phyloP scores from a whole-genome alignment of 2,329 filamentous ascomycete species.

The Pseudogymnoascus sp. region DNA sequence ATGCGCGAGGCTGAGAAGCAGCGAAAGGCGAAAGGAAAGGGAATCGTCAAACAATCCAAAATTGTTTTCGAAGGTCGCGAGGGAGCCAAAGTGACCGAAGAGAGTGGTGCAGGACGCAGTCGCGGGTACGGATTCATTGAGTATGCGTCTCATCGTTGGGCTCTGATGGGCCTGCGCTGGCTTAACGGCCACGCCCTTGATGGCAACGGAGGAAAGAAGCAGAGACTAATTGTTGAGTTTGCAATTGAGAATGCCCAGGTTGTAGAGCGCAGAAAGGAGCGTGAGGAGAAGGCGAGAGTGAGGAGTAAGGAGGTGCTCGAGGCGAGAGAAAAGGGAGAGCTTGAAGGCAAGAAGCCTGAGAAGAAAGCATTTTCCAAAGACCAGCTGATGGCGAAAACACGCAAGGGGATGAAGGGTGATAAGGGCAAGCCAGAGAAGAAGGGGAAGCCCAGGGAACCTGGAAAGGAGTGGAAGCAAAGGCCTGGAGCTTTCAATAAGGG shows the following conservation, averaged over 20 bases:
- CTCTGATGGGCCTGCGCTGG: slow-evolving; percentile 89
- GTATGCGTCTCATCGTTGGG: slow-evolving; percentile 87
- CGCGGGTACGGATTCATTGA: slow-evolving; percentile 97
- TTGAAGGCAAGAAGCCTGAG: slow-evolving; percentile 25
- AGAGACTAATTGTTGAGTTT: slow-evolving; percentile 89
- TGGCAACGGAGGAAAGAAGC: slow-evolving; percentile 64
- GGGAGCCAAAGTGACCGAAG: slow-evolving; percentile 74
- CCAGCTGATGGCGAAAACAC: slow-evolving; percentile 29
- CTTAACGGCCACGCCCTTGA: slow-evolving; percentile 67
- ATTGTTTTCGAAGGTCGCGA: slow-evolving; percentile 84
- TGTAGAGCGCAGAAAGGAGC: slow-evolving; percentile 64
- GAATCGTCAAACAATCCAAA: slow-evolving; percentile 84
- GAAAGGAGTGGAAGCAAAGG: slow-evolving; percentile 13
- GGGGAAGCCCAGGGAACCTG: slow-evolving; percentile 13
- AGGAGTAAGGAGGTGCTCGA: slow-evolving; percentile 29
- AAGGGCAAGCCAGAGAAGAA: slow-evolving; percentile 18
- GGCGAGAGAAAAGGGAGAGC: slow-evolving; percentile 26
- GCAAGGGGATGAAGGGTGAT: slow-evolving; percentile 27
- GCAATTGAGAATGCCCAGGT: slow-evolving; percentile 97
- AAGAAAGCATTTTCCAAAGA: slow-evolving; percentile 28
- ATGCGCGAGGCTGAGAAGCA: slow-evolving; percentile 72
- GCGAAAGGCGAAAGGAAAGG: slow-evolving; percentile 72
- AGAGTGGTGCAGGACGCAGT: slow-evolving; percentile 68
- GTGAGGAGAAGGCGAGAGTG: slow-evolving; percentile 47
- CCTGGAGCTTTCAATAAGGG: slow-evolving; percentile 11